Base-by-base conservation (phyloP, 1,284 basidiomycete species). In the Vanrija sp. region DNA sequence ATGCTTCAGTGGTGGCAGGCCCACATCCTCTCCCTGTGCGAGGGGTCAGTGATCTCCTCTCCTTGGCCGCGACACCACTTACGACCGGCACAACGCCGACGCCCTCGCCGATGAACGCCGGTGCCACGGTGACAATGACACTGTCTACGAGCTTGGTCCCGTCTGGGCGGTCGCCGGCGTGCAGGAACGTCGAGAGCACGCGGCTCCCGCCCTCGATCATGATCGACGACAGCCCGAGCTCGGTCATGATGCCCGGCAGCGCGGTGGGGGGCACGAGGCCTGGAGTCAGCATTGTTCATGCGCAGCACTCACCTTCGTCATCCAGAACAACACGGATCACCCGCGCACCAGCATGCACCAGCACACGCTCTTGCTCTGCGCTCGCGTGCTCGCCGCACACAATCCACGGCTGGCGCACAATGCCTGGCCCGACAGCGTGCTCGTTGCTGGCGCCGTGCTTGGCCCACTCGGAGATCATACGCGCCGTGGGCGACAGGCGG, bases 201-300 rank as follows among this genome's bases (percentile, higher is more conserved):
- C 79, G 77, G 5, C 91, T 88, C 16, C 95, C 95, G 50, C 95
- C 95, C 79, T 98, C 95, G 10, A 97, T 87, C 95, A 98, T 98
- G 51, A 97, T 79, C 4, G 86, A 86, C 8, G 76, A 76, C 55
- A 96, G 81, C 10, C 83, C 85, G 23, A 82, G 75, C 12, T 74
- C 69, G 21, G 75, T 73, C 25, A 93, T 78, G 8, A 78, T 77
- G 14, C 63, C 65, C 3, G 91, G 82, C 12, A 89, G 71, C 8
- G 72, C 68, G 0, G 74, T 66, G 5, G 89, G 78, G 7, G 82
- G 77, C 39, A 86, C 75, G 43, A 72, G 68, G 16, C 78, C 81
- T 83, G 46, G 5, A 23, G 21, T 23, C 21, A 23, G 21, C 21
- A 5, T 23, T 23, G 21, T 23, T 2, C 21, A 23, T 23, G 5